Evolutionary conservation across 1,139 yeast genomes (phyloP).

Genomic region (Suhomyces wounanorum): DNA sequence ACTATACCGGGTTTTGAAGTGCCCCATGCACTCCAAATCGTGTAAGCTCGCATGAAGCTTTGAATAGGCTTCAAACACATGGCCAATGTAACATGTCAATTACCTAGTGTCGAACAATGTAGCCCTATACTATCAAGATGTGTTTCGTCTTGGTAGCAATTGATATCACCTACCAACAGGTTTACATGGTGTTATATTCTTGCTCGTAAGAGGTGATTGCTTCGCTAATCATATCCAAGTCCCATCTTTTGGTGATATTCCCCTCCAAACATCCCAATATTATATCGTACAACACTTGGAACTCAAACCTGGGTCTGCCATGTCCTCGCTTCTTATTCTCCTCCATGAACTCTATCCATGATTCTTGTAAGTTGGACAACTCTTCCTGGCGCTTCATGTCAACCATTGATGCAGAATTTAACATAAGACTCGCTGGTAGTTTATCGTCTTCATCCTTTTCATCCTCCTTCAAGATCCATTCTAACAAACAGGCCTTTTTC

Average conservation of each 20-base stretch:
- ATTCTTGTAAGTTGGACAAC: conserved; percentile 18
- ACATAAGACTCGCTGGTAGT: conserved; percentile 11
- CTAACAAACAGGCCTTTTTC: conserved; percentile 32
- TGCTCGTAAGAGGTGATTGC: conserved; percentile 8
- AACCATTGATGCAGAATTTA: conserved; percentile 22
- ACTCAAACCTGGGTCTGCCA: conserved; percentile 21
- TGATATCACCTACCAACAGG: neutral
- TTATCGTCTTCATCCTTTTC: conserved; percentile 13
- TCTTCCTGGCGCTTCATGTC: conserved; percentile 27
- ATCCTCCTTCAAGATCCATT: conserved; percentile 27
- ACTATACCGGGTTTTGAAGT: neutral
- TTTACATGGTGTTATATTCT: neutral
- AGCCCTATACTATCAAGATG: neutral
- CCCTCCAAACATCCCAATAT: conserved; percentile 57
- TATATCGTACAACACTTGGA: conserved; percentile 40
- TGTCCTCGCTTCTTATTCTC: conserved; percentile 3
- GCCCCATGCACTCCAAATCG: neutral
- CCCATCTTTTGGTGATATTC: conserved; percentile 54
- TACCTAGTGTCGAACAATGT: neutral
- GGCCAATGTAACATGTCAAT: neutral
- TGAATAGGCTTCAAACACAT: neutral
- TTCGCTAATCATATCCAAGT: conserved; percentile 39
- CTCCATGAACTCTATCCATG: conserved; percentile 25
- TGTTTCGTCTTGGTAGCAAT: neutral
- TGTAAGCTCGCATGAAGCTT: neutral